Base-by-base conservation (phyloP, 441 rosid genomes). In the Corymbia calophylla region DNA sequence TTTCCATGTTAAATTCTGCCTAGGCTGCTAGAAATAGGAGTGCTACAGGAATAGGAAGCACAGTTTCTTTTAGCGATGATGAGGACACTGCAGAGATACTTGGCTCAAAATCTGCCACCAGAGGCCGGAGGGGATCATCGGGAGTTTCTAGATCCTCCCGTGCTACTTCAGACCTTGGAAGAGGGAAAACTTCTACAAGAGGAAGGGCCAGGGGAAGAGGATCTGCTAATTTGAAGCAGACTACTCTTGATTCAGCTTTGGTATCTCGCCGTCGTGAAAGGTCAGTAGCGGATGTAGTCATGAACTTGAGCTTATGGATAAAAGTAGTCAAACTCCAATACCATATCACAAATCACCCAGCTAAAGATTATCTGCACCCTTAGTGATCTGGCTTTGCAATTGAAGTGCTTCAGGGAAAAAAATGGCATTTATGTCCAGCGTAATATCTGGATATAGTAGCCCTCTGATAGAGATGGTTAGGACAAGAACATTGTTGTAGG, bases 41-140 rank as follows among this genome's bases (percentile, higher is more conserved):
- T 87, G 86, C 95, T 89, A 90, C 93, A 53, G 95, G 95, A 91
- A 88, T 93, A 54, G 94, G 93, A 89, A 93, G 90, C 93, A 94
- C 96, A 86, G 94, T 93, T 91, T 94, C 99, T 62, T 97, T 98
- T 91, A 98, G 99, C 56, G 99, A 98, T 82, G 99, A 98, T 88
- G 99, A 98, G 91, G 99, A 97, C 89, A 91, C 94, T 44, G 90
- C 93, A 64, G 95, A 92, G 91, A 87, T 94, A 88, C 90, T 95
- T 64, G 94, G 93, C 86, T 93, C 93, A 89, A 94, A 87, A 88
- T 92, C 94, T 88, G 86, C 95, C 87, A 80, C 94, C 87, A 94
- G 95, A 93, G 96, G 96, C 88, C 93, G 92, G 88, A 98, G 94
- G 94, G 94, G 97, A 85, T 91, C 96, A 85, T 88, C 93, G 87